Percentiles rank a stretch among this genome's conserved stretches.
Evolutionary conservation across 805 yeast species (phyloP).

Genomic region (Nakazawaea holstii): DNA sequence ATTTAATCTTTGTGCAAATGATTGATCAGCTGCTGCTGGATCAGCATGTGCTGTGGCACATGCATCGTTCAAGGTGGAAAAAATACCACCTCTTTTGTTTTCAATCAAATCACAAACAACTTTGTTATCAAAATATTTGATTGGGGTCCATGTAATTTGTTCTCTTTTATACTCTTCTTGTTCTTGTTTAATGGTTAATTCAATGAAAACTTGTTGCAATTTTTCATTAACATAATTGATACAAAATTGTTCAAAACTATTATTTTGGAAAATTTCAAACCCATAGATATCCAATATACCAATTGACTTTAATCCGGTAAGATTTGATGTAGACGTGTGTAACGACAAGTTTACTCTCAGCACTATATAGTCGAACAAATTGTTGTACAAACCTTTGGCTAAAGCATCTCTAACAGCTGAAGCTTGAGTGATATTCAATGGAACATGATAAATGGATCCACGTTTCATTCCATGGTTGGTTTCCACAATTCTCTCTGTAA

Average conservation of each 20-base stretch:
- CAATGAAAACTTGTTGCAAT: conserved; percentile 93
- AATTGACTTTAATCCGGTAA: conserved; percentile 48
- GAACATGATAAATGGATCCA: conserved; percentile 92
- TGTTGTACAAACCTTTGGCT: conserved; percentile 90
- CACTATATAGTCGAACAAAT: conserved; percentile 95
- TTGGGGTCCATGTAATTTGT: conserved; percentile 96
- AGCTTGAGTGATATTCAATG: conserved; percentile 88
- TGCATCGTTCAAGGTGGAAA: conserved; percentile 95
- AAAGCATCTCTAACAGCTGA: conserved; percentile 92
- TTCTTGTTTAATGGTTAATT: conserved; percentile 91
- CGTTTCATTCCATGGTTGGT: conserved; percentile 85
- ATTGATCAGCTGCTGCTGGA: conserved; percentile 92
- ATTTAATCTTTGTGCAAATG: conserved; percentile 86
- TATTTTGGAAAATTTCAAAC: conserved; percentile 91
- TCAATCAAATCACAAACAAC: conserved; percentile 96
- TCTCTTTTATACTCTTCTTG: conserved; percentile 97
- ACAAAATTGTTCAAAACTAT: conserved; percentile 92
- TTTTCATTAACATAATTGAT: conserved; percentile 95
- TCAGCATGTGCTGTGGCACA: conserved; percentile 99
- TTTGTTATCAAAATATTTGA: conserved; percentile 91
- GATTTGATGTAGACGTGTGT: conserved; percentile 16
- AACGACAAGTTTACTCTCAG: conserved; percentile 81
- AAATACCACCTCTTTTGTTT: conserved; percentile 87
- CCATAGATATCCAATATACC: conserved; percentile 96
- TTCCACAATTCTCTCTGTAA: conserved; percentile 80